phyloP scores from a whole-genome alignment of 2,329 filamentous ascomycete genomes.

The Byssothecium circinans region DNA sequence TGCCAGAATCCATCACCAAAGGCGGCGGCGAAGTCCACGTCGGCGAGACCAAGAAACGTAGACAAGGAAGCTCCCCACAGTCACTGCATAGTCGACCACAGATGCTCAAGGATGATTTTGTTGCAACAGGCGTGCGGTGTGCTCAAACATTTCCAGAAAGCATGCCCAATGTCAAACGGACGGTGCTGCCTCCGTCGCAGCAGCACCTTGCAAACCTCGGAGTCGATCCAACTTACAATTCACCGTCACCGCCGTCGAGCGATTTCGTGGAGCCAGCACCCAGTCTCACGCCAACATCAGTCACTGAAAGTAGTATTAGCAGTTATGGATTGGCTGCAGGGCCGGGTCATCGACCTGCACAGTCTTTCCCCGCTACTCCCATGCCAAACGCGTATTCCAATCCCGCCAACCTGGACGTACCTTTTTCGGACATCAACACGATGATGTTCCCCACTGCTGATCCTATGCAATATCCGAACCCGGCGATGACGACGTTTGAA shows the following conservation, averaged over 20 bases:
- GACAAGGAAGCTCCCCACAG: constrained; percentile 42
- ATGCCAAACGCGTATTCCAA: constrained; percentile 34
- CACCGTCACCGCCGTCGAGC: constrained; percentile 28
- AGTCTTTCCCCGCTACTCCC: constrained; percentile 32
- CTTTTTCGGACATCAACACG: constrained; percentile 69
- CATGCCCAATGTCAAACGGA: constrained; percentile 31
- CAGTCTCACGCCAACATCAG: constrained; percentile 38
- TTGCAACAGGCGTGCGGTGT: constrained; percentile 27
- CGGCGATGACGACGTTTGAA: constrained; percentile 65
- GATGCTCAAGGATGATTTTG: constrained; percentile 25
- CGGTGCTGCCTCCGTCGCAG: constrained; percentile 33
- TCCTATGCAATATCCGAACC: constrained; percentile 77
- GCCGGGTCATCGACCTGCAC: constrained; percentile 30
- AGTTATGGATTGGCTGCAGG: constrained; percentile 26
- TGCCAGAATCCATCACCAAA: constrained; percentile 61
- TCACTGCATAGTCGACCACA: constrained; percentile 28
- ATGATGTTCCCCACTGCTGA: constrained; percentile 82
- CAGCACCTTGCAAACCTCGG: constrained; percentile 31
- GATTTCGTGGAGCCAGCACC: constrained; percentile 36
- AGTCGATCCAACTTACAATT: constrained; percentile 29
- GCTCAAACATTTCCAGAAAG: constrained; percentile 43
- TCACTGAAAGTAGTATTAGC: constrained; percentile 29
- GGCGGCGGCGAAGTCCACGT: constrained; percentile 57
- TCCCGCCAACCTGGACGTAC: constrained; percentile 43
- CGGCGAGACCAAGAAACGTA: constrained; percentile 40